A percentile compares a stretch with the other conserved stretches of the same genome.
phyloP scores from a whole-genome alignment of 768 basidiomycete genomes.

The Leucocoprinus leucothites region DNA sequence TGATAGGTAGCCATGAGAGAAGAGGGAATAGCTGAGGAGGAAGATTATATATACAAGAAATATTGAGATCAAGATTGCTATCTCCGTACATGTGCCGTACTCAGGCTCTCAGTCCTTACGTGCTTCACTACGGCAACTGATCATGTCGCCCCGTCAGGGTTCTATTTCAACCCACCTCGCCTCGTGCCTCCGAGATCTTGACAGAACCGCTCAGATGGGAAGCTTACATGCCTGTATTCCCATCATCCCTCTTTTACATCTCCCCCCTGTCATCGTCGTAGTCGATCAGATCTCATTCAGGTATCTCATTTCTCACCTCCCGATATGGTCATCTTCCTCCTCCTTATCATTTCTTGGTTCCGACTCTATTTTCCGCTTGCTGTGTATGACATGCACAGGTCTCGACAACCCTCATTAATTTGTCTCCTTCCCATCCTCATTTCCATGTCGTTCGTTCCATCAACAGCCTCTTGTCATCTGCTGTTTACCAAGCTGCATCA shows the following conservation, averaged over 20 bases:
- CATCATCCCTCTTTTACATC: constrained; percentile 11
- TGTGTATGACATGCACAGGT: background rate
- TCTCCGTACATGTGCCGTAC: constrained; percentile 14
- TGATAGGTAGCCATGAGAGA: constrained; percentile 38
- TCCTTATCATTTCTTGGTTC: background rate
- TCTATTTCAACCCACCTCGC: constrained; percentile 20
- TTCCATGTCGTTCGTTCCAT: background rate
- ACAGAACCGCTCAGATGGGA: constrained; percentile 40
- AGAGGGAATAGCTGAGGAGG: constrained; percentile 14
- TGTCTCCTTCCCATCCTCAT: background rate
- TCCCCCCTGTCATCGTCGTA: constrained; percentile 2
- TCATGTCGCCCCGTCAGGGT: constrained; percentile 21
- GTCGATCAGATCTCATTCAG: constrained; percentile 11
- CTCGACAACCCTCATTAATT: background rate
- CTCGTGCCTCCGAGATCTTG: constrained; percentile 23
- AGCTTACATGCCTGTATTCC: constrained; percentile 16
- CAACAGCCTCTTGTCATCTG: background rate
- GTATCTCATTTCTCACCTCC: background rate
- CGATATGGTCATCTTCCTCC: background rate
- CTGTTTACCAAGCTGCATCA: background rate
- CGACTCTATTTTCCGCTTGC: background rate
- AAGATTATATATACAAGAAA: constrained; percentile 1
- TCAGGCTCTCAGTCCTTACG: constrained; percentile 15
- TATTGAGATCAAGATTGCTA: constrained; percentile 13
- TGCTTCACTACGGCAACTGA: constrained; percentile 23